phyloP scores from a whole-genome alignment of 2,329 filamentous ascomycete species.

The Diaporthe citri region DNA sequence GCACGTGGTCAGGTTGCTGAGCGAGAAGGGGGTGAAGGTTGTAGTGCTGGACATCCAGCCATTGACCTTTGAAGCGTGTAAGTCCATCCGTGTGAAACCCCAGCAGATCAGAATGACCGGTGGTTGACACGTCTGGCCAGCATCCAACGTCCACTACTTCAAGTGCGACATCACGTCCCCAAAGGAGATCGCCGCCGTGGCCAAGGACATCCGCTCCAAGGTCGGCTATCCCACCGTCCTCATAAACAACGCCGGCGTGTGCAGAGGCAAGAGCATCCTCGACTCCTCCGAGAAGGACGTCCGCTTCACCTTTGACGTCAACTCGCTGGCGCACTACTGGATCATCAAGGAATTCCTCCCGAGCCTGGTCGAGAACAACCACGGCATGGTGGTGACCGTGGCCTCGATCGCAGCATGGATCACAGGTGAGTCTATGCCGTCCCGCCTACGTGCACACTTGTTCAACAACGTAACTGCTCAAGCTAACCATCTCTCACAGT shows the following conservation, averaged over 20 bases:
- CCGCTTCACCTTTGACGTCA: conserved; percentile 78
- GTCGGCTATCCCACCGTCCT: conserved; percentile 77
- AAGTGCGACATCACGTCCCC: conserved; percentile 77
- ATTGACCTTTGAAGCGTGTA: conserved; percentile 65
- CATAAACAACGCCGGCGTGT: conserved; percentile 79
- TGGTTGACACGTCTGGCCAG: conserved; percentile 43
- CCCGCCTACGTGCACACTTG: too few relatives aligned
- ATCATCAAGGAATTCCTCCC: conserved; percentile 77
- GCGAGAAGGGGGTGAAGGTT: conserved; percentile 73
- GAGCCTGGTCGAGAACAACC: conserved; percentile 70
- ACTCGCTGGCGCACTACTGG: conserved; percentile 76
- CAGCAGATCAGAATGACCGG: too few relatives aligned
- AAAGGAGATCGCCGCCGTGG: conserved; percentile 63
- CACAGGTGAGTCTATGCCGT: conserved; percentile 47
- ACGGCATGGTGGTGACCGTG: conserved; percentile 81
- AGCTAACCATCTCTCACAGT: conserved; percentile 44
- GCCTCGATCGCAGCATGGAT: conserved; percentile 74
- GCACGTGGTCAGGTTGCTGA: conserved; percentile 74
- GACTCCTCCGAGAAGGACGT: conserved; percentile 68
- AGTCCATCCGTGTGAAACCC: conserved; percentile 40
- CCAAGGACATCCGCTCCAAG: conserved; percentile 63
- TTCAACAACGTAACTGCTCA: background rate
- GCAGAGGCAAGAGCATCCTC: conserved; percentile 72
- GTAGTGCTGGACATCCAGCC: conserved; percentile 79
- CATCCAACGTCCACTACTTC: conserved; percentile 73